These are phyloP conservation scores for Penicillium sp. DNA, from an alignment of 2,329 filamentous ascomycete genomes.

Conservation along the genomic window DNA sequence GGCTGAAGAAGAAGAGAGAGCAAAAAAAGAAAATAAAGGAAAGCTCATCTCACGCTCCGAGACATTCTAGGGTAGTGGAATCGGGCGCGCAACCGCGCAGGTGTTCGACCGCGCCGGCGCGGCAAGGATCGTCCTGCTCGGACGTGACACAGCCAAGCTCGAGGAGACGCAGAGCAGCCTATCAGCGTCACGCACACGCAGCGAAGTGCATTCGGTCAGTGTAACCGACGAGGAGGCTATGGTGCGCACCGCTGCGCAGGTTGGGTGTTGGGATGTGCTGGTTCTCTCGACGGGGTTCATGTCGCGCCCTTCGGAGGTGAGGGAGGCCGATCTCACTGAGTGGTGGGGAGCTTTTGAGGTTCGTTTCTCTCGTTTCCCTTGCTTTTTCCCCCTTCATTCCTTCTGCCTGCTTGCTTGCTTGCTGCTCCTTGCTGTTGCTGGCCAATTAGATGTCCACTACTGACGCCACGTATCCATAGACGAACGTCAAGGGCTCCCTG, in stretches of 20 bases:
- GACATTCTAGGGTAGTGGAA: constrained; percentile 14
- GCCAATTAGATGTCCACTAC: neutral
- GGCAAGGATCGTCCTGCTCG: constrained; percentile 21
- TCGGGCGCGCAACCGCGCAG: constrained; percentile 23
- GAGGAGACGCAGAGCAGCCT: neutral
- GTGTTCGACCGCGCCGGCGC: constrained; percentile 21
- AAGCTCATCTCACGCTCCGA: neutral
- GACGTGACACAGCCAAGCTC: constrained; percentile 12
- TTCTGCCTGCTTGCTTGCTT: neutral
- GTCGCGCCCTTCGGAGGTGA: constrained; percentile 11
- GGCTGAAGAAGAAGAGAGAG: no score
- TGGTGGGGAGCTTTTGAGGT: constrained; percentile 31
- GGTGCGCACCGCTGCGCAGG: neutral
- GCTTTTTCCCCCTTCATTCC: neutral
- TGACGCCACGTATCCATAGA: constrained; percentile 14
- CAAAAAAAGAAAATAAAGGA: no score
- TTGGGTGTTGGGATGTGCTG: neutral
- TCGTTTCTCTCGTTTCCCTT: neutral
- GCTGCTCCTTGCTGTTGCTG: neutral
- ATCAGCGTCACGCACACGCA: neutral
- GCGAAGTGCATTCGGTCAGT: neutral
- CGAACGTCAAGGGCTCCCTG: constrained; percentile 30
- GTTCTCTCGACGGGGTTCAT: constrained; percentile 3
- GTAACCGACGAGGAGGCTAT: neutral
- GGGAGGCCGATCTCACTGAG: constrained; percentile 19